These are phyloP conservation scores for Santalum album DNA, from an alignment of 164 flowering plant genomes.

Conservation along the genomic window DNA sequence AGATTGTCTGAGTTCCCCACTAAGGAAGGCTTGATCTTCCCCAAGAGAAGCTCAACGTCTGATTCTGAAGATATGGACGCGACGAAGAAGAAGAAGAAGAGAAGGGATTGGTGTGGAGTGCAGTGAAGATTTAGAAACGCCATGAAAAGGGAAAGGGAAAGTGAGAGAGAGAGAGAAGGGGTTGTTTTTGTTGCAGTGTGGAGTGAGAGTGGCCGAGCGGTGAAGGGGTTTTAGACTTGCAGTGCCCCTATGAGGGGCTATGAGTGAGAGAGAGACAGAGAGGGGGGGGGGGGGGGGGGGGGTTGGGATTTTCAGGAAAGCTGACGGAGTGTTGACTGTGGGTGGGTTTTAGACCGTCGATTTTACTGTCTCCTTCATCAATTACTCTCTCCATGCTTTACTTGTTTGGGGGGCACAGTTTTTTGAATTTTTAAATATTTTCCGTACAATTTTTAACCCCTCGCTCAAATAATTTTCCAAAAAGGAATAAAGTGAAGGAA, in stretches of 20 bases:
- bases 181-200: too few relatives aligned
- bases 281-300: constrained; percentile 4
- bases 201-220: too few relatives aligned
- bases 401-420: too few relatives aligned
- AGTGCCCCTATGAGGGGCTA: not conserved
- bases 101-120: not conserved
- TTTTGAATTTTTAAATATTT: too few relatives aligned
- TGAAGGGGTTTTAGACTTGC: too few relatives aligned
- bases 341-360: too few relatives aligned
- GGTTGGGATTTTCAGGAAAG: constrained; percentile 21
- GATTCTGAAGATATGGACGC: constrained; percentile 6
- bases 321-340: constrained; percentile 35
- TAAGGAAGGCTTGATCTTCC: constrained; percentile 62
- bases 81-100: constrained; percentile 23
- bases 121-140: constrained; percentile 18
- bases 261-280: constrained; percentile 1
- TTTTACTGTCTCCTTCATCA: too few relatives aligned
- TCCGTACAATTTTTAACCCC: too few relatives aligned
- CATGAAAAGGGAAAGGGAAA: constrained; percentile 14
- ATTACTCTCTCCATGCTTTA: too few relatives aligned
- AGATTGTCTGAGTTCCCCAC: constrained; percentile 50
- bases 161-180: constrained; percentile 14
- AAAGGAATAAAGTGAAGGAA: too few relatives aligned
- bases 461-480: too few relatives aligned
- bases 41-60: constrained; percentile 60